Evolutionary conservation across 1,284 basidiomycete species (phyloP), one percentile per base, ranked within the genome.

Genomic region (Cutaneotrichosporon arboriforme): DNA sequence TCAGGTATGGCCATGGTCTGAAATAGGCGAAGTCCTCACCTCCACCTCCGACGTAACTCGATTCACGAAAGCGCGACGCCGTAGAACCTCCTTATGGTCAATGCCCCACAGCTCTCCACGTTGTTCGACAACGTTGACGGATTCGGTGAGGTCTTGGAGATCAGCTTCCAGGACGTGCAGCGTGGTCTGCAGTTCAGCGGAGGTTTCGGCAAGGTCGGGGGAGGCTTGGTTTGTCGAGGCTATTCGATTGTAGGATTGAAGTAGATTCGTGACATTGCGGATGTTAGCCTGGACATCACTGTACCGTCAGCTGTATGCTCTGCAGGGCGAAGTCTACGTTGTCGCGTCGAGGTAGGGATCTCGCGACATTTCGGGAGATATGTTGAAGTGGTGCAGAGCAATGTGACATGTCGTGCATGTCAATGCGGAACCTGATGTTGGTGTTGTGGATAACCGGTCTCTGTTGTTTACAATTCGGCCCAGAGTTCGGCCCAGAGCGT

Each of bases 71-170:
- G 77, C 79, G 52, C 87, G 79, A 48, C 90, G 79, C 52, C 82
- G 78, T 43, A 79, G 77, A 8, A 94, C 85, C 66, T 93, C 89
- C 22, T 73, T 66, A 38, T 85, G 83, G 43, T 84, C 82, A 37
- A 94, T 78, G 2, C 88, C 88, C 73, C 92, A 92, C 69, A 86
- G 78, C n/a, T 86, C 81, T 5, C 88, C 85, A 36, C 86, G 88
- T 0, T 83, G 84, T 20, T 84, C 81, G 61, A 92, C 89, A 4
- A 88, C 87, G 81, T 82, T 84, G 23, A 94, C 89, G 62, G 88
- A 90, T 67, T 90, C 88, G 49, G 92, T 90, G 18, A 94, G 74
- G 66, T 90, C 90, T 57, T 90, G 87, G 23, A 92, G 69, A 74
- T 94, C 90, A 0, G 86, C 84, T 67, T 90, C 87, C 31, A 94